Evolutionary conservation across 495 filamentous ascomycete genomes (phyloP), one percentile per base, ranked within the genome.

Genomic region (Lasiosphaeria hispida): DNA sequence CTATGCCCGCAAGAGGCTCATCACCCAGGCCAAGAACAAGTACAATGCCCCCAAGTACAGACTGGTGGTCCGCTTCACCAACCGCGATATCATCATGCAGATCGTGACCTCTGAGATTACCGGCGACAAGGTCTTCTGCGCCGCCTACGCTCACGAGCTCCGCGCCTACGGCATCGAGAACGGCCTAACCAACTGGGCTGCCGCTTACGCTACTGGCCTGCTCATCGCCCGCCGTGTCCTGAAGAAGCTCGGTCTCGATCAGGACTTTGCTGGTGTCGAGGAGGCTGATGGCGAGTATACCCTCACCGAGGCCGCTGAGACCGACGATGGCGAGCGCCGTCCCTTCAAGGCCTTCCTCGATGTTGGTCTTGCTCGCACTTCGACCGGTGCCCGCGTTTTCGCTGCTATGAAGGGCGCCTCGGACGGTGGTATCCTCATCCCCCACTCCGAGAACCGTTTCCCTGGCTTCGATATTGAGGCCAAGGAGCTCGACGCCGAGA

Each of bases 1-100:
- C 90, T 97, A 96, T 77, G 94, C 94, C 73, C 94, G 94, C 81
- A 96, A 97, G 87, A 89, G 94, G 71, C 83, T 99, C 79, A 95
- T 96, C 86, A 92, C 91, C 80, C 94, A 99, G 84, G 94, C 94
- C 78, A 99, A 97, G 91, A 97, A 97, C 90, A 97, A 97, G 86
- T 98, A 97, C 89, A 94, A 92, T 77, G 88, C 93, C 48, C 93
- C 94, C 75, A 99, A 99, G 84, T 97, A 99, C 87, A 89, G 94
- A 73, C 89, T 99, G 72, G 94, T 99, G 57, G 93, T 99, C 73
- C 93, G 94, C 76, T 99, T 99, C 90, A 97, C 95, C 85, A 97
- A 97, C 86, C 89, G 90, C 74, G 94, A 98, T 81, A 95, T 99
- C 83, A 86, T 99, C 81, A 85, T 85, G 77, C 94, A 99, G 81